phyloP scores from a whole-genome alignment of 148 eudicot species.

The Camellia sinensis region DNA sequence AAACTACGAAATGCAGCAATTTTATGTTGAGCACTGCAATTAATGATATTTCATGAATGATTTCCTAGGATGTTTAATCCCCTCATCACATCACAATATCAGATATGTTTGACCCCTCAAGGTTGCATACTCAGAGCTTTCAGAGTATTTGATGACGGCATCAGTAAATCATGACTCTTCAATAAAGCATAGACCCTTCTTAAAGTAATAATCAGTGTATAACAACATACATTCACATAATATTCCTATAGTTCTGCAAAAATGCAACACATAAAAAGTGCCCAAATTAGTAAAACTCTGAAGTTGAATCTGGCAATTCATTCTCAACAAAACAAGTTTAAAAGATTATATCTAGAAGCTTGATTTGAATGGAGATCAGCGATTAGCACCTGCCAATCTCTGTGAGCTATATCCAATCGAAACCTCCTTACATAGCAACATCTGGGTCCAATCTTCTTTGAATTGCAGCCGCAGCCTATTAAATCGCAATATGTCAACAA shows the following conservation, averaged over 20 bases:
- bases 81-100: no score
- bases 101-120: no score
- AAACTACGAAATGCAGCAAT: no score
- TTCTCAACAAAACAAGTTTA: background rate
- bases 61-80: no score
- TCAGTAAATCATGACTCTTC: no score
- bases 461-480: slow-evolving; percentile 90
- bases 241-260: background rate
- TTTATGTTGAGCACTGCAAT: no score
- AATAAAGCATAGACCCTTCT: no score
- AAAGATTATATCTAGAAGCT: background rate
- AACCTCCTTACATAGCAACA: slow-evolving; percentile 50
- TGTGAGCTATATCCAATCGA: background rate
- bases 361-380: background rate
- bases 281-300: background rate
- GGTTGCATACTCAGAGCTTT: no score
- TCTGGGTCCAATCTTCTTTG: slow-evolving; percentile 88
- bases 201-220: background rate
- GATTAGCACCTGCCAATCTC: background rate
- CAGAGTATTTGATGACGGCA: no score
- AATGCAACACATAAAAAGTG: background rate
- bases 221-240: background rate
- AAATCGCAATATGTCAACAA: slow-evolving; percentile 3
- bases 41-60: no score
- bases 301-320: background rate